Percentiles rank a stretch among this genome's conserved stretches.
phyloP scores from a whole-genome alignment of 345 rosid species.

The Camelina neglecta region DNA sequence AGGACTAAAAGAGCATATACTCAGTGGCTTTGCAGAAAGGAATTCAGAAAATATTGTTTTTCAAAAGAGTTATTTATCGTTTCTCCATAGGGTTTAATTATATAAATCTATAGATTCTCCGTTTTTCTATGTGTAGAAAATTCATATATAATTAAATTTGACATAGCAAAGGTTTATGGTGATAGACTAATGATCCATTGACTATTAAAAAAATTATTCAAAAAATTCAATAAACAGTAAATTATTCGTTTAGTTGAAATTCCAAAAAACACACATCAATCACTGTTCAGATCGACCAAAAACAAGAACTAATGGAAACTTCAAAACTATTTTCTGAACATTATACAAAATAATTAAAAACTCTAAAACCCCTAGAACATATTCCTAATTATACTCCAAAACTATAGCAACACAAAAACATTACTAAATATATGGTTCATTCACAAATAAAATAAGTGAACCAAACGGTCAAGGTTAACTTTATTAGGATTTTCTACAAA shows the following conservation, averaged over 20 bases:
- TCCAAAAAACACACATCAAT: not conserved
- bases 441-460: not conserved
- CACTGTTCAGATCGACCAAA: not conserved
- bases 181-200: not conserved
- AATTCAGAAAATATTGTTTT: not conserved
- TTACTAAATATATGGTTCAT: not conserved
- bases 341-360: not conserved
- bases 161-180: not conserved
- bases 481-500: not conserved
- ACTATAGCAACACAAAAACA: not conserved
- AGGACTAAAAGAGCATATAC: conserved; percentile 19
- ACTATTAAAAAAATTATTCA: not conserved
- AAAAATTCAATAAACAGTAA: not conserved
- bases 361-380: not conserved
- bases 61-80: not conserved
- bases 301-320: not conserved
- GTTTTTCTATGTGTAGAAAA: not conserved
- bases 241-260: not conserved
- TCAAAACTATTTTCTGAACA: not conserved
- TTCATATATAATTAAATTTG: not conserved
- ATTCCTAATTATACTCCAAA: not conserved
- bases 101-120: not conserved
- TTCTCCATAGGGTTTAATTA: not conserved
- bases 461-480: conserved; percentile 12
- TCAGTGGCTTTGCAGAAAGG: conserved; percentile 1